Percentiles rank a stretch among this genome's conserved stretches.
phyloP scores from a whole-genome alignment of 2,329 filamentous ascomycete genomes.

The Clonostachys sp. region DNA sequence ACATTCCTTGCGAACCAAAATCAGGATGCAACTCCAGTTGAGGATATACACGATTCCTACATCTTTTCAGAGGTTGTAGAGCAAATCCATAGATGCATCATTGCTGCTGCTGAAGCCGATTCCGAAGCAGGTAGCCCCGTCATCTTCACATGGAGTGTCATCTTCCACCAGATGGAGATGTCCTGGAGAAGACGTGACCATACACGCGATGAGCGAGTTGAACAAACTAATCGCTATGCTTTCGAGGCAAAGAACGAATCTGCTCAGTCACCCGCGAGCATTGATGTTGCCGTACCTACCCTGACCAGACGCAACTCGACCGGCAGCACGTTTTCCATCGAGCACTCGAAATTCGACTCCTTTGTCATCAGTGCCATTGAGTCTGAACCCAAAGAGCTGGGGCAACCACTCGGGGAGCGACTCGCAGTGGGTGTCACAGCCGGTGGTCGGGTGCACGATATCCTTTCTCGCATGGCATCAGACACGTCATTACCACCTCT shows the following conservation, averaged over 20 bases:
- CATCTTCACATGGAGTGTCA: constrained; percentile 76
- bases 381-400: too few species aligned
- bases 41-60: constrained; percentile 48
- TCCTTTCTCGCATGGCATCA: constrained; percentile 45
- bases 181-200: constrained; percentile 60
- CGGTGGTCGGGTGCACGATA: constrained; percentile 46
- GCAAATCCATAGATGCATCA: constrained; percentile 68
- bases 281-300: constrained; percentile 15
- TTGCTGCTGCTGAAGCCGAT: constrained; percentile 50
- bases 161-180: constrained; percentile 65
- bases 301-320: constrained; percentile 47
- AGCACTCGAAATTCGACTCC: constrained; percentile 53
- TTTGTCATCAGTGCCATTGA: constrained; percentile 33
- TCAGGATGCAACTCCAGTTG: constrained; percentile 24
- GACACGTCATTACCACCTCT: constrained; percentile 45
- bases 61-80: constrained; percentile 67
- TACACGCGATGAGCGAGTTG: constrained; percentile 51
- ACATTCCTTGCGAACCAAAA: constrained; percentile 30
- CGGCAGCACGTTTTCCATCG: constrained; percentile 58
- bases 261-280: too few species aligned
- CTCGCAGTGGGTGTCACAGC: constrained; percentile 44
- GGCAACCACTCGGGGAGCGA: constrained; percentile 21
- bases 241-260: constrained; percentile 37
- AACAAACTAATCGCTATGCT: constrained; percentile 53
- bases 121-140: constrained; percentile 66